Percentiles rank a stretch among this genome's conserved stretches.
These are phyloP conservation scores for Xylogone sp. DNA, from an alignment of 2,329 filamentous ascomycete species.

Conservation along the genomic window DNA sequence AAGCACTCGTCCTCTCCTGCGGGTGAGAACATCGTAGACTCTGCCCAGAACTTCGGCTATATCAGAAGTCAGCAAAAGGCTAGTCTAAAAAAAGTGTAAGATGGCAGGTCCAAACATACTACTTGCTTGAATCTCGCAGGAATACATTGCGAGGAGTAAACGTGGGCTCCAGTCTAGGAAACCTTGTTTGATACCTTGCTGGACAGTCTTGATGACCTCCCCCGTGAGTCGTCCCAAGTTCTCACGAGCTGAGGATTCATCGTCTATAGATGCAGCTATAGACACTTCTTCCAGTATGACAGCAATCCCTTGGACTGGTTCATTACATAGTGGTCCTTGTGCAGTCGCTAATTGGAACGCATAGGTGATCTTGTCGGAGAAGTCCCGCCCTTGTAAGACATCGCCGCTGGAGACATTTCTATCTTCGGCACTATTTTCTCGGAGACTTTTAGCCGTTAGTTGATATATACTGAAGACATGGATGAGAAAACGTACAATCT, in stretches of 20 bases:
- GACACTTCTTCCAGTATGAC: conserved; percentile 81
- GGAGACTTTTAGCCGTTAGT: conserved; percentile 21
- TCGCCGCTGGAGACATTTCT: conserved; percentile 38
- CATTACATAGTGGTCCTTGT: conserved; percentile 86
- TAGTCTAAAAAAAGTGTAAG: conserved; percentile 1
- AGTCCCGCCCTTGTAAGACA: conserved; percentile 58
- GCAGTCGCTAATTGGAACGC: conserved; percentile 90
- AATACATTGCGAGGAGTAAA: conserved; percentile 97
- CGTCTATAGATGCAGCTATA: conserved; percentile 52
- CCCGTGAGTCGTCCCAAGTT: conserved; percentile 79
- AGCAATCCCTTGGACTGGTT: conserved; percentile 89
- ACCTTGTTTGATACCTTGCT: conserved; percentile 75
- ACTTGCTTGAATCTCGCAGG: conserved; percentile 93
- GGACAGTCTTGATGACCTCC: conserved; percentile 86
- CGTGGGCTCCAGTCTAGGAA: conserved; percentile 96
- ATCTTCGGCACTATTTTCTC: conserved; percentile 18
- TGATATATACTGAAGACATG: neutral
- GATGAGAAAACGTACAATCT: conserved; percentile 53
- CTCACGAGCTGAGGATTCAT: conserved; percentile 53
- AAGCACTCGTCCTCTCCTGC: conserved; percentile 83
- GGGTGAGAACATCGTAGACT: conserved; percentile 96
- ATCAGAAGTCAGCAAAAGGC: conserved; percentile 17
- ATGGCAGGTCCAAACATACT: conserved; percentile 52
- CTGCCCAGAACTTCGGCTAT: conserved; percentile 85
- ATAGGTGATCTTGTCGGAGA: conserved; percentile 87